Conservation (phyloP, 495 filamentous ascomycete species). For the Hypoxylon lienhwacheense region DNA sequence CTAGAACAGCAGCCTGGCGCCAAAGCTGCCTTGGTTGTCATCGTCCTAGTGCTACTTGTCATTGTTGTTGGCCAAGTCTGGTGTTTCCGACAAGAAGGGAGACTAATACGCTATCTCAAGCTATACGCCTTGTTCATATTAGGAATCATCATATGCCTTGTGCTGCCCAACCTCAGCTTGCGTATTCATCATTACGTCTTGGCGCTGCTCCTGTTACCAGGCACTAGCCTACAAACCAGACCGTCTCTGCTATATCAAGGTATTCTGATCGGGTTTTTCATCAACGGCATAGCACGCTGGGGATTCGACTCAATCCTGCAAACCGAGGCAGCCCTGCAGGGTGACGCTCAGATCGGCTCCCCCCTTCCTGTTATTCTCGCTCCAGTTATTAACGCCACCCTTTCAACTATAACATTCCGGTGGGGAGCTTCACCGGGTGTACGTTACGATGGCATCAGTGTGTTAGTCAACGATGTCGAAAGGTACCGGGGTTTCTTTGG, state of each 20-base stretch:
- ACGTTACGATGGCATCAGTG: slow-evolving; percentile 77
- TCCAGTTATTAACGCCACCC: slow-evolving; percentile 45
- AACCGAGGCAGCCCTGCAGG: slow-evolving; percentile 69
- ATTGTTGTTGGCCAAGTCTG: slow-evolving; percentile 70
- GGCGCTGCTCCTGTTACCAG: slow-evolving; percentile 76
- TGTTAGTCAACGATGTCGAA: slow-evolving; percentile 94
- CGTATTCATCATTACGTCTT: slow-evolving; percentile 96
- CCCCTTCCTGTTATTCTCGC: slow-evolving; percentile 65
- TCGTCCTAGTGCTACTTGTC: slow-evolving; percentile 61
- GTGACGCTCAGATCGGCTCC: slow-evolving; percentile 69
- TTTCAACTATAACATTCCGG: slow-evolving; percentile 56
- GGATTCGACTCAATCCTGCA: slow-evolving; percentile 91
- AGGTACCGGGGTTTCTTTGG: slow-evolving; percentile 64
- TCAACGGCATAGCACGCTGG: slow-evolving; percentile 92
- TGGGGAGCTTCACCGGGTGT: slow-evolving; percentile 57
- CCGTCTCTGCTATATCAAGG: slow-evolving; percentile 81
- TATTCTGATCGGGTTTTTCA: slow-evolving; percentile 83
- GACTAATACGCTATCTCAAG: slow-evolving; percentile 68
- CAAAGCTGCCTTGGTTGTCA: slow-evolving; percentile 65
- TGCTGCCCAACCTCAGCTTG: slow-evolving; percentile 78
- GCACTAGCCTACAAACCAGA: slow-evolving; percentile 80
- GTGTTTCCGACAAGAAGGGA: slow-evolving; percentile 72
- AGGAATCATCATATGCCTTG: slow-evolving; percentile 63
- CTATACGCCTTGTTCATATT: slow-evolving; percentile 67
- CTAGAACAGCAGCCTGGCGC: slow-evolving; percentile 77